Evolutionary conservation across 345 rosid genomes (phyloP).

Genomic region (Murraya koenigii): DNA sequence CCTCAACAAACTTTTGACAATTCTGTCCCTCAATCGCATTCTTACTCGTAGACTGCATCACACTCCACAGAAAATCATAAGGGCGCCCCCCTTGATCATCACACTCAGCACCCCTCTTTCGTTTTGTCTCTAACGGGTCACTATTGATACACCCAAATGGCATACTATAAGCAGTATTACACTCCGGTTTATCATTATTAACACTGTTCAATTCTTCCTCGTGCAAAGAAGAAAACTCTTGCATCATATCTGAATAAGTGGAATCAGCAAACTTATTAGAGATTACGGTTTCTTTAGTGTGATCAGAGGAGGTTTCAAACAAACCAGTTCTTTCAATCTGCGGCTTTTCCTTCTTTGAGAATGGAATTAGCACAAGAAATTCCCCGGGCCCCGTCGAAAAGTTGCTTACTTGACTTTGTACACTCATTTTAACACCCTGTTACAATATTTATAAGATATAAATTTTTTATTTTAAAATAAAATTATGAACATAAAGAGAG

Average conservation of each 20-base stretch:
- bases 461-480: not conserved
- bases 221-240: constrained; percentile 39
- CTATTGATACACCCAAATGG: constrained; percentile 18
- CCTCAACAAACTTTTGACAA: constrained; percentile 54
- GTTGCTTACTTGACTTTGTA: constrained; percentile 35
- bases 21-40: constrained; percentile 48
- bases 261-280: constrained; percentile 52
- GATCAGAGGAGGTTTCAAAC: constrained; percentile 24
- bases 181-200: not conserved
- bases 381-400: constrained; percentile 43
- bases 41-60: constrained; percentile 39
- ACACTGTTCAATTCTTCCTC: constrained; percentile 24
- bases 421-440: constrained; percentile 65
- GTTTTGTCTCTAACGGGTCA: constrained; percentile 30
- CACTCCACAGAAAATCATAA: constrained; percentile 42
- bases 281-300: constrained; percentile 18
- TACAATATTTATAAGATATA: not conserved
- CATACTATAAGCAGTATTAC: not conserved
- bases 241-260: constrained; percentile 55
- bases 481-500: not conserved
- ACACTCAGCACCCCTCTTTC: constrained; percentile 35
- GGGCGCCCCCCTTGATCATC: constrained; percentile 29
- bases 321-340: constrained; percentile 34
- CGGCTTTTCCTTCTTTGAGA: constrained; percentile 53
- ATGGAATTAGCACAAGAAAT: constrained; percentile 66